Evolutionary conservation across 2,329 filamentous ascomycete genomes (phyloP).

Genomic region (Aspergillus eucalypticola): DNA sequence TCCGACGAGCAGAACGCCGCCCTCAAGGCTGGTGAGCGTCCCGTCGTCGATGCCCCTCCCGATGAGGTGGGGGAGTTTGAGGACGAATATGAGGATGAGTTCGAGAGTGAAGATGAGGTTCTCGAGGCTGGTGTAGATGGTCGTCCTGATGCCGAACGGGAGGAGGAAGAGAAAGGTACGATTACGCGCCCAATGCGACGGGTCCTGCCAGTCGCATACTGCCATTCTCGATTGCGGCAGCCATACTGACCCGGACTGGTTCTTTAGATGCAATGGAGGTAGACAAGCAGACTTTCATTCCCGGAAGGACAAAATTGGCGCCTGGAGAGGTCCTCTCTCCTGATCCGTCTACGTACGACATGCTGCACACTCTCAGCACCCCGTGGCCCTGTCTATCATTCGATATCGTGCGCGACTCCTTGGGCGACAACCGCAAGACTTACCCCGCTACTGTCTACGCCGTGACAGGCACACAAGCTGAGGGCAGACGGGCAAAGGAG

Average conservation of each 20-base stretch:
- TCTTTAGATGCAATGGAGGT: constrained; percentile 78
- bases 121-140: constrained; percentile 93
- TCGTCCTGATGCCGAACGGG: constrained; percentile 84
- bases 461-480: constrained; percentile 91
- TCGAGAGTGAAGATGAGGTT: constrained; percentile 90
- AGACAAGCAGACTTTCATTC: constrained; percentile 92
- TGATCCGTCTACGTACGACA: constrained; percentile 92
- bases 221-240: background rate
- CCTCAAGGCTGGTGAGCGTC: constrained; percentile 64
- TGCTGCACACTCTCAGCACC: constrained; percentile 91
- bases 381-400: constrained; percentile 98
- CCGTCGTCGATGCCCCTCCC: constrained; percentile 51
- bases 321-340: constrained; percentile 88
- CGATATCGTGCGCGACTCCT: constrained; percentile 80
- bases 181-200: constrained; percentile 12
- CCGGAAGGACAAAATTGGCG: constrained; percentile 86
- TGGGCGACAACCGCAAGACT: constrained; percentile 86
- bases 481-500: constrained; percentile 70
- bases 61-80: constrained; percentile 65
- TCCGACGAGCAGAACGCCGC: constrained; percentile 52
- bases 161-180: constrained; percentile 76
- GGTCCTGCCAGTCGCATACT: background rate
- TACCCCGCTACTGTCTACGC: constrained; percentile 96
- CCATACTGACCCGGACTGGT: constrained; percentile 19
- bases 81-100: constrained; percentile 91